Conservation (phyloP, 192 early-diverging fungal genomes). For the Coemansia sp. region DNA sequence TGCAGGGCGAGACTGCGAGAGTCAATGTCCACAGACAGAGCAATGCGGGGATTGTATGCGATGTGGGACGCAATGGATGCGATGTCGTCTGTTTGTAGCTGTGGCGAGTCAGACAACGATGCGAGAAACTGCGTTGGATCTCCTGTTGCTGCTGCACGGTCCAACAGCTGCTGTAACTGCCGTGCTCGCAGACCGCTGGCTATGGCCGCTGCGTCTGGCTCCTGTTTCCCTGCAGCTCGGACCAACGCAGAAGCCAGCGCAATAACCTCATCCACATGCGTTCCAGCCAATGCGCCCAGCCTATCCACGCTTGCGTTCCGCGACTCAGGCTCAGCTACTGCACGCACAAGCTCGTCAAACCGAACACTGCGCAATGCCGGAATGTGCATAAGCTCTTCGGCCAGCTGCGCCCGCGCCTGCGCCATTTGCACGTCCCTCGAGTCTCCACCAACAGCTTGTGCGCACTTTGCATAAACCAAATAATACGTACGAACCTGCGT, state of each 20-base stretch:
- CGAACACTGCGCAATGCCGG: not conserved
- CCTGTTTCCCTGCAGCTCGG: not conserved
- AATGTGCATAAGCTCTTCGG: not conserved
- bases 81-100: conserved; percentile 8
- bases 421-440: conserved; percentile 7
- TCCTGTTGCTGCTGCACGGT: not conserved
- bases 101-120: not conserved
- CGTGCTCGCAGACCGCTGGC: not conserved
- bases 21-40: conserved; percentile 2
- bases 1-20: conserved; percentile 8
- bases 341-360: conserved; percentile 7
- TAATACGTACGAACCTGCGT: conserved; percentile 15
- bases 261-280: not conserved
- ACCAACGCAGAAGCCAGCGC: not conserved
- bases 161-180: not conserved
- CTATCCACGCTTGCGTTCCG: not conserved
- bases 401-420: conserved; percentile 12
- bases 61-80: not conserved
- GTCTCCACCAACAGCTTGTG: not conserved
- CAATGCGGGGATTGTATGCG: conserved; percentile 12
- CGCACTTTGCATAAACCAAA: conserved; percentile 12
- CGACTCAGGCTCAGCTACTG: not conserved
- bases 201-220: not conserved
- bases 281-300: not conserved
- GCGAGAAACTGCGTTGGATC: conserved; percentile 16